Percentiles rank a stretch among this genome's conserved stretches.
Evolutionary conservation across 2,329 filamentous ascomycete genomes (phyloP).

Genomic region (Taxawa tesnikishii): DNA sequence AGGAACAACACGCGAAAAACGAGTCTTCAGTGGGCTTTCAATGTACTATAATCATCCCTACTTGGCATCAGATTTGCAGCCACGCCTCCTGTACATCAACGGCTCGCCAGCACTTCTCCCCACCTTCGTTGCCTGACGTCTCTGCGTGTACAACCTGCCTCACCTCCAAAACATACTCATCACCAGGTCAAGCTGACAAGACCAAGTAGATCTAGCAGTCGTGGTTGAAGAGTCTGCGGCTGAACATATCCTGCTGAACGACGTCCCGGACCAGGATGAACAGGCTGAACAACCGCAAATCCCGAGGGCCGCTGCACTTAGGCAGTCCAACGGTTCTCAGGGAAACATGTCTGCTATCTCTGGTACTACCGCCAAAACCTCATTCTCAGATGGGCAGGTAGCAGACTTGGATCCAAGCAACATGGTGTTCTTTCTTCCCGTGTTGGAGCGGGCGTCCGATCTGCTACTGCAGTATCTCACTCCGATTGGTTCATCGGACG

Average conservation of each 20-base stretch:
- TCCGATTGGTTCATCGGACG: slow-evolving; percentile 13
- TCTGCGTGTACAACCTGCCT: too few species aligned
- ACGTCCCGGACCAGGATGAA: slow-evolving; percentile 2
- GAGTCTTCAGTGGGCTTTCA: too few species aligned
- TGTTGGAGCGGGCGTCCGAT: slow-evolving; percentile 19
- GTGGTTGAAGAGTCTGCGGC: slow-evolving; percentile 10
- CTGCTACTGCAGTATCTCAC: slow-evolving; percentile 16
- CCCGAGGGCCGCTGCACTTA: neutral
- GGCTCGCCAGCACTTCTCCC: too few species aligned
- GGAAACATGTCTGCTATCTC: slow-evolving; percentile 29
- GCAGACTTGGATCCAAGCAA: slow-evolving; percentile 27
- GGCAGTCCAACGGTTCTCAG: slow-evolving; percentile 1
- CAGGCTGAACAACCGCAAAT: neutral
- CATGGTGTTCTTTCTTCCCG: slow-evolving; percentile 28
- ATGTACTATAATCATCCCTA: too few species aligned
- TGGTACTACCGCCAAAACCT: slow-evolving; percentile 33
- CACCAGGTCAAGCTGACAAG: too few species aligned
- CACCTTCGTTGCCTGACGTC: too few species aligned
- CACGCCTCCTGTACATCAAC: too few species aligned
- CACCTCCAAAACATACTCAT: too few species aligned
- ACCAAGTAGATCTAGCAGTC: slow-evolving; percentile 10
- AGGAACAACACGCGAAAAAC: too few species aligned
- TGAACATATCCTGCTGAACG: neutral
- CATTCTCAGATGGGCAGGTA: slow-evolving; percentile 31
- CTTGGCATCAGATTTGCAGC: too few species aligned